Base-by-base conservation (phyloP, 805 yeast species). In the Candida michaelii region DNA sequence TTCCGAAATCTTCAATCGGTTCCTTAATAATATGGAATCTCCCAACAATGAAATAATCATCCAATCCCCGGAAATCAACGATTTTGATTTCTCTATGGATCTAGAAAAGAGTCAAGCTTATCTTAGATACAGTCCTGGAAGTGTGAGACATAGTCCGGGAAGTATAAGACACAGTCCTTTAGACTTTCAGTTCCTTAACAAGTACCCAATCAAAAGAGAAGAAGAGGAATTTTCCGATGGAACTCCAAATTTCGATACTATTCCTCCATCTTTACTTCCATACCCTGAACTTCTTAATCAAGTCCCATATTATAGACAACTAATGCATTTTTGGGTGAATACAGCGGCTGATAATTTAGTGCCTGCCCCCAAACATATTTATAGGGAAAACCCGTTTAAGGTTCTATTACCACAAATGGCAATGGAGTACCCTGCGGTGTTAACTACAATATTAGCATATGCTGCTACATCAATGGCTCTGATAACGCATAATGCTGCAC, bases 401-500 rank as follows among this genome's bases (percentile, higher is more conserved):
- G 73, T 73, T 10, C 64, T 83, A 6, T 59, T 86, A 10, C 91
- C 93, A 0, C 77, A 76, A 50, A 70, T 85, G 74, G 89, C 91
- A 1, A 65, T 81, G 71, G 69, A 71, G 17, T 70, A 75, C 44
- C 76, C 79, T 4, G 75, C 85, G 0, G 57, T 85, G 12, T 59
- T 83, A 49, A 72, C 85, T 1, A 65, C 84, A 1, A 47, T 84
- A 11, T 58, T 84, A 21, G 75, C 75, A 9, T 67, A 65, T 50
- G 58, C 73, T 1, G 73, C 73, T 2, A 53, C 57, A 2, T 48
- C 62, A 8, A 52, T 63, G 40, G 58, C 65, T 3, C 50, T 49
- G 37, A 46, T 65, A 4, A 46, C 55, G 2, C 59, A 60, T 3
- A 43, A 45, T 4, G 52, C 55, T 17, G 48, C 65, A 1, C 73